Evolutionary conservation across 768 basidiomycete species (phyloP).

Genomic region (Mycena sanguinolenta): DNA sequence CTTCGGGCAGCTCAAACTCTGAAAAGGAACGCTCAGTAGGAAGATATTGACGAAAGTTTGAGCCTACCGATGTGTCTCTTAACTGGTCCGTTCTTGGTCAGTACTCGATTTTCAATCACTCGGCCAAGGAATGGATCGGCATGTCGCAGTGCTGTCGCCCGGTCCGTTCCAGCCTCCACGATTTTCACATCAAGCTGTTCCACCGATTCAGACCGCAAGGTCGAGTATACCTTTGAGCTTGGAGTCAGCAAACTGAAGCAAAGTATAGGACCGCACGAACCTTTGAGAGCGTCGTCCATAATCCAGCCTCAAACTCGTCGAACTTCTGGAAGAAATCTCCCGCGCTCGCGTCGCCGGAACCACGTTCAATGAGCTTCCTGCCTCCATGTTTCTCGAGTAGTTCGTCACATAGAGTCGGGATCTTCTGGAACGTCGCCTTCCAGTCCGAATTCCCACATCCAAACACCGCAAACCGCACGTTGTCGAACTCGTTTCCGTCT

Average conservation of each 20-base stretch:
- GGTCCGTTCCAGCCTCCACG: constrained; percentile 47
- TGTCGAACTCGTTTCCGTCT: constrained; percentile 42
- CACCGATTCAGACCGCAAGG: constrained; percentile 36
- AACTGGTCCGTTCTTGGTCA: constrained; percentile 53
- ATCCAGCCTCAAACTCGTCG: constrained; percentile 55
- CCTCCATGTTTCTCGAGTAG: constrained; percentile 51
- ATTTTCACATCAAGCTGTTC: constrained; percentile 45
- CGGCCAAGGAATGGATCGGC: constrained; percentile 53
- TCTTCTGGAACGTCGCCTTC: constrained; percentile 60
- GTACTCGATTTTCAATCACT: constrained; percentile 54
- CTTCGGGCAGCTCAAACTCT: constrained; percentile 58
- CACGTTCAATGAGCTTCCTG: constrained; percentile 51
- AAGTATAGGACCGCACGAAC: constrained; percentile 33
- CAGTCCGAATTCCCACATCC: constrained; percentile 67
- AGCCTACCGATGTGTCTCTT: constrained; percentile 60
- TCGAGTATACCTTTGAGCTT: constrained; percentile 44
- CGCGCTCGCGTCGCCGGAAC: constrained; percentile 56
- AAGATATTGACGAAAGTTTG: neutral
- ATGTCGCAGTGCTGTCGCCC: constrained; percentile 53
- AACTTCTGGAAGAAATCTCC: constrained; percentile 59
- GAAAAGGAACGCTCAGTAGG: neutral
- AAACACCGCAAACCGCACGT: constrained; percentile 59
- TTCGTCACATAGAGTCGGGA: constrained; percentile 57
- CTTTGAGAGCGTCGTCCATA: constrained; percentile 54
- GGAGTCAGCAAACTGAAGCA: neutral